Percentiles rank a stretch among this genome's conserved stretches.
Evolutionary conservation across 2,329 filamentous ascomycete genomes (phyloP).

Genomic region (Colletotrichum camelliae): DNA sequence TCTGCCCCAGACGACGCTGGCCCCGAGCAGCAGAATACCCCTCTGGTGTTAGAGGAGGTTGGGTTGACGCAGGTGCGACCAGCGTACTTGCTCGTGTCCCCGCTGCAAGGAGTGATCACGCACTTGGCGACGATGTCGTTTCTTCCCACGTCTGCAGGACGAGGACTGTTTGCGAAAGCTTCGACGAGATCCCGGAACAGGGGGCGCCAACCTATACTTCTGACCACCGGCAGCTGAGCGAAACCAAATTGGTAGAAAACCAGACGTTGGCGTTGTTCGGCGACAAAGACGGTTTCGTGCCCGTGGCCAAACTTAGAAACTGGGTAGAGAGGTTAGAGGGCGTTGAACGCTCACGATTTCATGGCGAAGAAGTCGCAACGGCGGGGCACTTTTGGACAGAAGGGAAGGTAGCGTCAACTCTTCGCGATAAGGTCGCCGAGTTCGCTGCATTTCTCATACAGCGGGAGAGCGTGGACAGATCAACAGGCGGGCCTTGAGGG

Average conservation of each 20-base stretch:
- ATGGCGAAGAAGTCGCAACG: conserved; percentile 50
- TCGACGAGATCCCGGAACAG: conserved; percentile 1
- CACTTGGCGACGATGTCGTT: conserved; percentile 68
- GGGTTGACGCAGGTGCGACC: conserved; percentile 41
- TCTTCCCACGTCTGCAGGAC: conserved; percentile 33
- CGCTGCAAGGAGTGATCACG: conserved; percentile 65
- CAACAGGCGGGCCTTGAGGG: neutral
- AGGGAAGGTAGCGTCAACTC: conserved; percentile 46
- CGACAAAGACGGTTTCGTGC: conserved; percentile 75
- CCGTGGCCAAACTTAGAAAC: conserved; percentile 64
- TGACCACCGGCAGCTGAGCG: conserved; percentile 33
- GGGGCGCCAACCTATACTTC: conserved; percentile 11
- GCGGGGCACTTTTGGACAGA: conserved; percentile 72
- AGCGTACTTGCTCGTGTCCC: conserved; percentile 72
- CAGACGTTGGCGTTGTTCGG: conserved; percentile 77
- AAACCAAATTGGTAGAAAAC: conserved; percentile 62
- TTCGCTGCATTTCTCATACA: conserved; percentile 29
- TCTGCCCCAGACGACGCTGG: conserved; percentile 23
- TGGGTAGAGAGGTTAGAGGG: conserved; percentile 67
- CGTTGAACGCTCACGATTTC: conserved; percentile 49
- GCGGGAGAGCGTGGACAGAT: neutral
- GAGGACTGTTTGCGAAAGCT: conserved; percentile 20
- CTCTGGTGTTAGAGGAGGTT: conserved; percentile 34
- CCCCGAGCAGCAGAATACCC: conserved; percentile 26
- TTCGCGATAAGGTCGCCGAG: conserved; percentile 33